Conservation (phyloP, 2,329 filamentous ascomycete genomes). For the Fusarium sp. region DNA sequence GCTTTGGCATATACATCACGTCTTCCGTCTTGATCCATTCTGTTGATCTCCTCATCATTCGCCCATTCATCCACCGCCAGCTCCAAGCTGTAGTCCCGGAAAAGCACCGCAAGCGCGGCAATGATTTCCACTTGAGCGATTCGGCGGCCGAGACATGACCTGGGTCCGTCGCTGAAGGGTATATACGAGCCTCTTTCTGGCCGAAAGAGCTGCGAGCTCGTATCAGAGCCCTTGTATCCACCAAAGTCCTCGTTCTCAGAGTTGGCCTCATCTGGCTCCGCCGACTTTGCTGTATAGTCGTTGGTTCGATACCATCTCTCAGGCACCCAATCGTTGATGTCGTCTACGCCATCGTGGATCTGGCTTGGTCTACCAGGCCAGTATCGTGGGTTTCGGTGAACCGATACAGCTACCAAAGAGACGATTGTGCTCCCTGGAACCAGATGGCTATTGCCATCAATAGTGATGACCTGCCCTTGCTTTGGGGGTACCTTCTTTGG, state of each 20-base stretch:
- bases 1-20: conserved; percentile 71
- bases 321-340: conserved; percentile 76
- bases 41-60: conserved; percentile 64
- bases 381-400: conserved; percentile 77
- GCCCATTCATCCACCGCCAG: conserved; percentile 74
- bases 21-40: conserved; percentile 61
- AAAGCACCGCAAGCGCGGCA: conserved; percentile 66
- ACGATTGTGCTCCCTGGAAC: conserved; percentile 70
- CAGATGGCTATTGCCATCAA: conserved; percentile 68
- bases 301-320: conserved; percentile 74
- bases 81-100: conserved; percentile 74
- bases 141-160: conserved; percentile 68
- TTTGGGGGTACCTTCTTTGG: conserved; percentile 71
- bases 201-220: conserved; percentile 70
- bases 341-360: conserved; percentile 59
- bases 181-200: conserved; percentile 68
- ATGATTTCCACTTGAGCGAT: conserved; percentile 71
- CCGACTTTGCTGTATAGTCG: conserved; percentile 25
- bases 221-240: conserved; percentile 70
- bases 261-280: conserved; percentile 17
- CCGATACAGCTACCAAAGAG: conserved; percentile 65
- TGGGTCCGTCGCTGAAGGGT: conserved; percentile 69
- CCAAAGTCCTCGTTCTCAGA: conserved; percentile 66
- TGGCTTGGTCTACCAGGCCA: conserved; percentile 72
- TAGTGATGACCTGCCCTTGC: conserved; percentile 67